phyloP scores from a whole-genome alignment of 2,329 filamentous ascomycete genomes.

The Ceratocystis huliohia region DNA sequence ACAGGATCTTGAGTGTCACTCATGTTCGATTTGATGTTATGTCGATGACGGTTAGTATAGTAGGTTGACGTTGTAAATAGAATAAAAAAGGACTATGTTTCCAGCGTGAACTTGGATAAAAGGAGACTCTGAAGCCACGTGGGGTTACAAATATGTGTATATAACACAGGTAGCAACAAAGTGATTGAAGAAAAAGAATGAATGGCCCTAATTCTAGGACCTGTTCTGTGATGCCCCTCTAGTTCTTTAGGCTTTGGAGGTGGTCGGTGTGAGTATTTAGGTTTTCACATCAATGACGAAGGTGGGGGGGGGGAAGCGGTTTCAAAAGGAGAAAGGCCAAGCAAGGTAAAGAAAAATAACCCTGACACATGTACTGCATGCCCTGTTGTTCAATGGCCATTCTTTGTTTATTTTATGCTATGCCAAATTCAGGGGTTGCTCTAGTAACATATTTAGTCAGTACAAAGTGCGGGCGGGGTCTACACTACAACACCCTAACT shows the following conservation, averaged over 20 bases:
- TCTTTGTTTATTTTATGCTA: background rate
- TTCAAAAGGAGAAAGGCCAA: background rate
- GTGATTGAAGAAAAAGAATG: background rate
- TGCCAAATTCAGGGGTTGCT: slow-evolving; percentile 3
- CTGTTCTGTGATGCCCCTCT: background rate
- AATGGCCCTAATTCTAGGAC: background rate
- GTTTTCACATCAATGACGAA: background rate
- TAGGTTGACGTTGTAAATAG: background rate
- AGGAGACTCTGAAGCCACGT: slow-evolving; percentile 5
- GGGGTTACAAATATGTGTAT: background rate
- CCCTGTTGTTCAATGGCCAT: background rate
- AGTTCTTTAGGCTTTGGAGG: background rate
- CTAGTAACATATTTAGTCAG: slow-evolving; percentile 11
- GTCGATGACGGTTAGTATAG: background rate
- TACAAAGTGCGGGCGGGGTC: background rate
- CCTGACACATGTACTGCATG: background rate
- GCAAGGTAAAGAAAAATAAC: too few relatives aligned
- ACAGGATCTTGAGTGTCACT: slow-evolving; percentile 42
- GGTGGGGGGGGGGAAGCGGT: background rate
- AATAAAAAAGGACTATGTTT: background rate
- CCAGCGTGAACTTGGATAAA: background rate
- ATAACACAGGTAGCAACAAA: background rate
- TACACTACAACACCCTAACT: background rate
- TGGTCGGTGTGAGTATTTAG: background rate
- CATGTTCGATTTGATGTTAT: slow-evolving; percentile 30